Conservation (phyloP, 2,329 filamentous ascomycete genomes). For the Aspergillus sp. region DNA sequence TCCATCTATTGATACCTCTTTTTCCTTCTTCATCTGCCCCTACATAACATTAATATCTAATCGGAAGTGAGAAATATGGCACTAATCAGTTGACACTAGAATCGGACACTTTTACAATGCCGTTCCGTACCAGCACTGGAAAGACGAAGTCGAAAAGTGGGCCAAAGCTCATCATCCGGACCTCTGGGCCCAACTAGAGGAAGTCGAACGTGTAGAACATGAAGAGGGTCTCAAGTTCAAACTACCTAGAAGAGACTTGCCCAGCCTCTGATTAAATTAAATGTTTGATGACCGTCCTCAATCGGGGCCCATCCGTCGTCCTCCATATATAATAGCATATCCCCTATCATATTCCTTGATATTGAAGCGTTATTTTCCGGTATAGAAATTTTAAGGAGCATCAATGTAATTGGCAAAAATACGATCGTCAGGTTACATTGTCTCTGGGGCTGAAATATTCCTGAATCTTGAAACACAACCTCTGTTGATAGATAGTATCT, state of each 20-base stretch:
- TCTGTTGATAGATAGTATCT: not conserved
- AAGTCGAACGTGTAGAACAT: conserved; percentile 33
- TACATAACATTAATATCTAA: not conserved
- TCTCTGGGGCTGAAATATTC: too few species aligned
- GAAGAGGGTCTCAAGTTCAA: conserved; percentile 36
- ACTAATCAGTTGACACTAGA: conserved; percentile 42
- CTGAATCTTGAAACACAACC: too few species aligned
- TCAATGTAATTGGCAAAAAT: too few species aligned
- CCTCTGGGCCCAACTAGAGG: conserved; percentile 67
- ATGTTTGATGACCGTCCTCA: not conserved
- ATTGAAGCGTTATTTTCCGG: not conserved
- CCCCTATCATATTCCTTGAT: not conserved
- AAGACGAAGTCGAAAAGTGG: conserved; percentile 73
- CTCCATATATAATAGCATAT: not conserved
- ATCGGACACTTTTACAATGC: conserved; percentile 76
- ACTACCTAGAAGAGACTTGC: conserved; percentile 7
- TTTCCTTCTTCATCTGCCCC: not conserved
- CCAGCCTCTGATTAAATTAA: not conserved
- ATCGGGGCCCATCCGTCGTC: not conserved
- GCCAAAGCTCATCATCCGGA: conserved; percentile 66
- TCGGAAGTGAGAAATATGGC: not conserved
- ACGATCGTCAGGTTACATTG: too few species aligned
- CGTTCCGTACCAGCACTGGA: conserved; percentile 63
- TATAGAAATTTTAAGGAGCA: not conserved
- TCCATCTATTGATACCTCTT: not conserved